A percentile compares a stretch with the other conserved stretches of the same genome.
Evolutionary conservation across 768 basidiomycete species (phyloP).

Genomic region (Dendrothele bispora): DNA sequence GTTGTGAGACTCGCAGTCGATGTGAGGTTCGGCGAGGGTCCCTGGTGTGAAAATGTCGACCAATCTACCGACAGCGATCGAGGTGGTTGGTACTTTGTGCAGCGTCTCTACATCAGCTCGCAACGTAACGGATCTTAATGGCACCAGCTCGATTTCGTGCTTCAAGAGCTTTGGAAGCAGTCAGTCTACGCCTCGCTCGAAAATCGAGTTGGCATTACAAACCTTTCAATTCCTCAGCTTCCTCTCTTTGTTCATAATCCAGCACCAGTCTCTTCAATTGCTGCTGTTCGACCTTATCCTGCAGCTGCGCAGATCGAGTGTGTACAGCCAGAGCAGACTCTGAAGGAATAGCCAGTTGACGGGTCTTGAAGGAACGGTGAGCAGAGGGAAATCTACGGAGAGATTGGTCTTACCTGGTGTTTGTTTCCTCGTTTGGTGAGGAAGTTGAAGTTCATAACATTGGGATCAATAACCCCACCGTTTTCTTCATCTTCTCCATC

Average conservation of each 20-base stretch:
- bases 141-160: constrained; percentile 63
- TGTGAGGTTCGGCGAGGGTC: too few species aligned
- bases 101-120: too few species aligned
- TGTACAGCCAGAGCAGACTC: constrained; percentile 88
- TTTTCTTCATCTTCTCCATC: constrained; percentile 53
- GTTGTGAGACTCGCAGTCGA: too few species aligned
- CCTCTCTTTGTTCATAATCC: constrained; percentile 87
- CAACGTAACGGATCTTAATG: constrained; percentile 78
- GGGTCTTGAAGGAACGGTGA: constrained; percentile 50
- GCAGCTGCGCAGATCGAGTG: constrained; percentile 86
- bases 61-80: too few species aligned
- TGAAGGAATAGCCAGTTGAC: constrained; percentile 87
- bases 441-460: constrained; percentile 87
- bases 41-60: too few species aligned
- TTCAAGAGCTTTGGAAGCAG: constrained; percentile 55
- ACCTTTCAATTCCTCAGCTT: constrained; percentile 83
- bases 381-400: constrained; percentile 8
- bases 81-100: too few species aligned
- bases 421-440: constrained; percentile 93
- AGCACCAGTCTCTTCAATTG: constrained; percentile 94
- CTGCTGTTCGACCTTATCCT: constrained; percentile 95
- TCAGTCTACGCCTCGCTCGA: too few species aligned
- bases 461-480: constrained; percentile 34
- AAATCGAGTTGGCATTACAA: constrained; percentile 5
- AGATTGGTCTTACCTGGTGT: constrained; percentile 63